Evolutionary conservation across 352 stramenopile genomes (phyloP).

Genomic region (Phytophthora sansomeana): DNA sequence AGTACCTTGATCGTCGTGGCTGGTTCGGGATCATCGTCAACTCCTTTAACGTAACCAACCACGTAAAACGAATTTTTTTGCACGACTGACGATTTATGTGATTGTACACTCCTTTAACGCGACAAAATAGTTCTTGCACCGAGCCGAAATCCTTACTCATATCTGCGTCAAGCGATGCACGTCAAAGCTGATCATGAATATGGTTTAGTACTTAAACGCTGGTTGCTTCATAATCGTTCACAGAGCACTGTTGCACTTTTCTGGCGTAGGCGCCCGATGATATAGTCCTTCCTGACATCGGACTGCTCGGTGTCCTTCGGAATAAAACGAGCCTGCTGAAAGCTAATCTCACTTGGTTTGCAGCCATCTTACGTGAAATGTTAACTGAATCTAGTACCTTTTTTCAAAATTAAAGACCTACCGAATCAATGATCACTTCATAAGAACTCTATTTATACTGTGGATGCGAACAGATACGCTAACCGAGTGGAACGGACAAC

Average conservation of each 20-base stretch:
- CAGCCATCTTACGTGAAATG: no score
- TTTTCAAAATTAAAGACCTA: no score
- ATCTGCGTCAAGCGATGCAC: neutral
- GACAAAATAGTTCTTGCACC: neutral
- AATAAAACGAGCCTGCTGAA: neutral
- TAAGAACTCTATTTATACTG: no score
- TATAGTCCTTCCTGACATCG: neutral
- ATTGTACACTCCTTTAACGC: conserved; percentile 3
- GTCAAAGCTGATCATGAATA: neutral
- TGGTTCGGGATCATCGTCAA: conserved; percentile 1
- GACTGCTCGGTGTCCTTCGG: neutral
- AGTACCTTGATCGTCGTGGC: neutral
- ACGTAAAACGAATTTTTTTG: no score
- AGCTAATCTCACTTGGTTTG: no score
- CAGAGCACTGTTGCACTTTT: neutral
- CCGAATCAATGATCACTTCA: no score
- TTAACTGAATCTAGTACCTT: no score
- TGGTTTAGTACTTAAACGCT: neutral
- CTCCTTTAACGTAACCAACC: neutral
- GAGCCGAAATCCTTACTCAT: neutral
- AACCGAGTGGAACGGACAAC: no score
- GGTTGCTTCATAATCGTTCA: no score
- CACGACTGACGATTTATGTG: conserved; percentile 1
- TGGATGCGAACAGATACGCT: no score
- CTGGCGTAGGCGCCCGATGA: neutral